phyloP scores from a whole-genome alignment of 2,329 filamentous ascomycete genomes.

The Lizonia empirigonia region DNA sequence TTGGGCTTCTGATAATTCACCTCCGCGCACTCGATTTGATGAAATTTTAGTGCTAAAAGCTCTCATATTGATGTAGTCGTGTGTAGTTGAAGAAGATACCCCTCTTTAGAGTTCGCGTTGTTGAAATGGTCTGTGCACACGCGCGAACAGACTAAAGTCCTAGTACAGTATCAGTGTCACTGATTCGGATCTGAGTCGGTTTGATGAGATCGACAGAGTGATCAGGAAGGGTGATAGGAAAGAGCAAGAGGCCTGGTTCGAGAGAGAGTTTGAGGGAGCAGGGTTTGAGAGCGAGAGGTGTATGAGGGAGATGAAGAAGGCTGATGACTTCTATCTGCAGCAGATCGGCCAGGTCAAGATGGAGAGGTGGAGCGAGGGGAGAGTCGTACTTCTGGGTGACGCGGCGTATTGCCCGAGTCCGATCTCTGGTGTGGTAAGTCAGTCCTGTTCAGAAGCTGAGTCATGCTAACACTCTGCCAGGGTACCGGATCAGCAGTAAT shows the following conservation, averaged over 20 bases:
- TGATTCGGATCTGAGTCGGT: constrained; percentile 25
- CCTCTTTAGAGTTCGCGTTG: no score
- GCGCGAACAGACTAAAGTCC: no score
- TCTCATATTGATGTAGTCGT: no score
- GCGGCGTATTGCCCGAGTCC: constrained; percentile 48
- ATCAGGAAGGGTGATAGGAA: constrained; percentile 18
- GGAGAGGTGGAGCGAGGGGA: constrained; percentile 41
- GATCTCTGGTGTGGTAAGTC: constrained; percentile 35
- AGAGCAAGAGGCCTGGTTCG: constrained; percentile 31
- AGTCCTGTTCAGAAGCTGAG: neutral
- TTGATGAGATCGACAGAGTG: constrained; percentile 24
- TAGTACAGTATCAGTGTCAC: constrained; percentile 26
- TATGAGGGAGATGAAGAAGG: constrained; percentile 47
- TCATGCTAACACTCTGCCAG: neutral
- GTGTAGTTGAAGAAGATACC: no score
- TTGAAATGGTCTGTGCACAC: no score
- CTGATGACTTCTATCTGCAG: constrained; percentile 54
- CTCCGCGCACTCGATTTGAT: no score
- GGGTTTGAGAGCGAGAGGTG: constrained; percentile 49
- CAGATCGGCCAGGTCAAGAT: constrained; percentile 50
- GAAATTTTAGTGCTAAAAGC: no score
- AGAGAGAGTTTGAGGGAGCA: constrained; percentile 40
- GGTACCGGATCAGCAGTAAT: constrained; percentile 45
- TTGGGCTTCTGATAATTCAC: no score
- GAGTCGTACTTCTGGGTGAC: constrained; percentile 48